Evolutionary conservation across 2,329 filamentous ascomycete genomes (phyloP), one percentile per base, ranked within the genome.

Genomic region (Hypoxylon sp.): DNA sequence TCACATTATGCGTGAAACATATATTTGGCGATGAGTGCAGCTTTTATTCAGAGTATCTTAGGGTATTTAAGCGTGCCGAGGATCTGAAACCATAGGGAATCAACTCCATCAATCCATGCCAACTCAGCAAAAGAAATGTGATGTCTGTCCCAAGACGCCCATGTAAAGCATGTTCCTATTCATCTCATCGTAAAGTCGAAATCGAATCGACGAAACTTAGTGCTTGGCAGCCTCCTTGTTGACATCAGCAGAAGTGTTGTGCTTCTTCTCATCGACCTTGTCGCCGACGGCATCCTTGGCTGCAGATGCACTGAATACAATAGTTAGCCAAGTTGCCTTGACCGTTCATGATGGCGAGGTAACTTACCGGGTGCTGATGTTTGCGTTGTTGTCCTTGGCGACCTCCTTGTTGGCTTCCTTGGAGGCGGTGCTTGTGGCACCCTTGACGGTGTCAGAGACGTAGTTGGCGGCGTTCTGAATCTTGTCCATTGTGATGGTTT

Each of bases 371-470:
- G 85, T 88, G 76, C 80, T 77, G 63, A 89, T 5, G 72, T 73
- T 71, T 68, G 83, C 83, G 76, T 89, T 81, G 78, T 73, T 79
- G 77, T 88, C 87, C 85, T 91, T 91, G 79, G 89, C 89, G 72
- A 88, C 84, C 72, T 85, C 77, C 87, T 91, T 91, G 87, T 91
- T 91, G 82, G 83, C 82, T 82, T 91, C 88, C 87, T 91, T 91
- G 82, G 84, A 87, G 68, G 86, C 82, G 72, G 85, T 83, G 68
- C 82, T 82, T 69, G 83, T 77, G 67, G 82, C 82, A 78, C 89
- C 82, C 83, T 90, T 84, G 77, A 89, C 80, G 75, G 83, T 82
- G 84, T 91, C 90, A 73, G 87, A 81, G 81, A 91, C 88, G 86
- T 91, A 91, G 86, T 90, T 90, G 82, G 82, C 88, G 76, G 85